Evolutionary conservation across 225 moss, liverwort and hornwort genomes (phyloP).

Genomic region (Anthoceros angustus): DNA sequence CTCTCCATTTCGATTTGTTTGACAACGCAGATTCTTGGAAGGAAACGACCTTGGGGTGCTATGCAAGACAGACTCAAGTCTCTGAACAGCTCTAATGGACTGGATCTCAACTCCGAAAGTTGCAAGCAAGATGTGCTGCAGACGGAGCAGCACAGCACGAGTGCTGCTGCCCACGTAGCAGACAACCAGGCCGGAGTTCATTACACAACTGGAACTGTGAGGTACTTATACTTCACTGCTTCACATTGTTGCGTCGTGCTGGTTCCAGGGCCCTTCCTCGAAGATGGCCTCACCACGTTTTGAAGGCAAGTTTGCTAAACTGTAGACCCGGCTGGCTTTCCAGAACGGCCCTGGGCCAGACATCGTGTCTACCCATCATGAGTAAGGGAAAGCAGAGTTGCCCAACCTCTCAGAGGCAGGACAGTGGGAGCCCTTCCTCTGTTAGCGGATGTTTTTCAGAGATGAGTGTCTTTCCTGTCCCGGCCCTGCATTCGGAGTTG

Average conservation of each 20-base stretch:
- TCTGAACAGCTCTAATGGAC: neutral
- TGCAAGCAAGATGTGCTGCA: neutral
- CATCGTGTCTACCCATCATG: neutral
- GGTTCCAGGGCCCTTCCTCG: too few species aligned
- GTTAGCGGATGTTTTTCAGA: neutral
- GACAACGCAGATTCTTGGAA: constrained; percentile 44
- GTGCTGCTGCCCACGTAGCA: neutral
- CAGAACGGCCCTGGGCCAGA: neutral
- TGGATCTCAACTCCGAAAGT: neutral
- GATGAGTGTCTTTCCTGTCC: neutral
- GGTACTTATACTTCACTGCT: neutral
- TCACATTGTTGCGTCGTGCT: neutral
- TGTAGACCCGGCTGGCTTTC: neutral
- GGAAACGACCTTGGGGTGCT: constrained; percentile 68
- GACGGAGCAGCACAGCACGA: neutral
- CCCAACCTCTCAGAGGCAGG: neutral
- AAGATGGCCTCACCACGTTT: too few species aligned
- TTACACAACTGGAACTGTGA: neutral
- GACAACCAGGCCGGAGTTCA: neutral
- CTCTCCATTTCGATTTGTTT: neutral
- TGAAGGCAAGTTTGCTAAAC: neutral
- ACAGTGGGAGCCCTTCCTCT: constrained; percentile 3
- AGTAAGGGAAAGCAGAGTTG: neutral
- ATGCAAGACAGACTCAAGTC: constrained; percentile 19
- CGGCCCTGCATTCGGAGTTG: neutral